phyloP scores from a whole-genome alignment of 257 asterid genomes.

The Solanum commersonii region DNA sequence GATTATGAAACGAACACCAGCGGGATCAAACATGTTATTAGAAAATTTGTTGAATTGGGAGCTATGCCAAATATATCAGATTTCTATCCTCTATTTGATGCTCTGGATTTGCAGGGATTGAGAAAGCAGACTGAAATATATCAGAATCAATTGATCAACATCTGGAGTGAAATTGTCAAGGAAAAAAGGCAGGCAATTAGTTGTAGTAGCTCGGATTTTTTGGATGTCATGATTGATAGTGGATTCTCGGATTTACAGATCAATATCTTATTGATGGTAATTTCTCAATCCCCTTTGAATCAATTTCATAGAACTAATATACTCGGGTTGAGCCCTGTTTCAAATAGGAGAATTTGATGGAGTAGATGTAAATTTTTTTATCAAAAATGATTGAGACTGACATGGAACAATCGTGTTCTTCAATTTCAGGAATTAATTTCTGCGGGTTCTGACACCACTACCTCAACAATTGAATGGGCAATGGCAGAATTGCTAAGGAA shows the following conservation, averaged over 20 bases:
- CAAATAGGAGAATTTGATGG: not conserved
- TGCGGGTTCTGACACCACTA: constrained; percentile 39
- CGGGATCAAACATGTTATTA: constrained; percentile 12
- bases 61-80: constrained; percentile 25
- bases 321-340: not conserved
- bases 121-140: constrained; percentile 2
- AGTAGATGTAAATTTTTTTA: not conserved
- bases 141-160: not conserved
- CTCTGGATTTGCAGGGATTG: constrained; percentile 34
- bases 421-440: constrained; percentile 12
- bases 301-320: not conserved
- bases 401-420: not conserved
- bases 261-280: constrained; percentile 26
- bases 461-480: constrained; percentile 29
- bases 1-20: constrained; percentile 6
- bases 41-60: constrained; percentile 5
- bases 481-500: constrained; percentile 18
- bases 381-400: not conserved
- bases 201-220: constrained; percentile 8
- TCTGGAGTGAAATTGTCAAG: constrained; percentile 21
- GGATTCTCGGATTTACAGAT: constrained; percentile 23
- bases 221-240: constrained; percentile 14
- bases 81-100: constrained; percentile 18
- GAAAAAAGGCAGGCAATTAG: constrained; percentile 11
- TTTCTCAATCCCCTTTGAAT: not conserved